Base-by-base conservation (phyloP, 768 basidiomycete genomes). In the Sarcodon sp. region DNA sequence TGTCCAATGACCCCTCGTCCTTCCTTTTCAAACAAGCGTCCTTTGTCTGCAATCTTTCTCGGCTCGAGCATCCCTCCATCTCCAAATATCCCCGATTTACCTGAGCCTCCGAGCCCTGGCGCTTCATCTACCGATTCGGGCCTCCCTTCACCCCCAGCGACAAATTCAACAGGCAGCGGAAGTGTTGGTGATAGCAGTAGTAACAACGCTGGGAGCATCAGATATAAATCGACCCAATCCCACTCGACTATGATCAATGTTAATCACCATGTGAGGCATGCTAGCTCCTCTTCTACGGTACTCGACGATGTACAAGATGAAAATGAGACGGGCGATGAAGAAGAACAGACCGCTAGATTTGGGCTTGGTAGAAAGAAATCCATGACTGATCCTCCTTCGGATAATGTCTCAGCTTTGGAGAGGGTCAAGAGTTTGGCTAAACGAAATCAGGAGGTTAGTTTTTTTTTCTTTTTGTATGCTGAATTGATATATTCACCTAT, bases 141-240 rank as follows among this genome's bases (percentile, higher is more conserved):
- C 6, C 61, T 89, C 5, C 87, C 87, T 1, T 87, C 85, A 18
- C 87, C 87, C 0, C 87, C 87, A 38, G 86, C 84, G 27, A 86
- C 87, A 15, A 88, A 87, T 59, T 88, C 86, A 9, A 87, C 85
- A 1, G 85, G 83, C 33, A 87, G 84, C 61, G 83, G 83, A 35
- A 85, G 83, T 55, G 79, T 76, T 4, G 80, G 79, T 38, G 80
- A 80, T 63, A 72, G 72, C 52, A 55, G 54, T 39, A 59, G 59
- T 45, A 57, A 61, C 5, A 61, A 60, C 50, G 61, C 64, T 46
- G 69, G 68, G 51, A 69, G 67, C 55, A 49, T 67, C 51, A 66
- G 69, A 53, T 58, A 58, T 45, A 66, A 60, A 37, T 58, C 41
- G 46, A 52, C 35, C 57, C 67, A 36, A 56, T 59, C 51, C 52